Evolutionary conservation across 306 rosid species (phyloP).

Genomic region (Prunus mongolica): DNA sequence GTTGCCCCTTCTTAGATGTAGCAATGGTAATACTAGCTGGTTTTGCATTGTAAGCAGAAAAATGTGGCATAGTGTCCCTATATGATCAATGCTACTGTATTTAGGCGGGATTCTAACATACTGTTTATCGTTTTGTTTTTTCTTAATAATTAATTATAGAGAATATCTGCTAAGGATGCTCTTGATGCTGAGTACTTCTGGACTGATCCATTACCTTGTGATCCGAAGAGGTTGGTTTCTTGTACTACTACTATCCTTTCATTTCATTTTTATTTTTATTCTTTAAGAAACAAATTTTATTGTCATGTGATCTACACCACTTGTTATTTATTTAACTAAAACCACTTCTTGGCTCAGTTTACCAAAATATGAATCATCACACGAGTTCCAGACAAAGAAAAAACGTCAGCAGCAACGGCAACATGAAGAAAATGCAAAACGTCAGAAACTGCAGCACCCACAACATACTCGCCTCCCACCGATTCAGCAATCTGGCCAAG

Average conservation of each 20-base stretch:
- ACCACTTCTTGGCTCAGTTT: slow-evolving; percentile 24
- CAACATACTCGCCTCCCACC: slow-evolving; percentile 48
- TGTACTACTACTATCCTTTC: not conserved
- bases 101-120: not conserved
- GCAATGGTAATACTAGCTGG: not conserved
- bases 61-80: not conserved
- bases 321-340: not conserved
- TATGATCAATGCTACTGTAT: not conserved
- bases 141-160: slow-evolving; percentile 14
- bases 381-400: slow-evolving; percentile 53
- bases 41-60: not conserved
- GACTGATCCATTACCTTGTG: slow-evolving; percentile 52
- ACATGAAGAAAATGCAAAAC: slow-evolving; percentile 46
- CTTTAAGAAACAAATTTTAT: not conserved
- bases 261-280: not conserved
- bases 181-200: slow-evolving; percentile 55
- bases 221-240: slow-evolving; percentile 42
- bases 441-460: slow-evolving; percentile 50
- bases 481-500: slow-evolving; percentile 52
- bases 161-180: slow-evolving; percentile 53
- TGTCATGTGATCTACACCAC: not conserved
- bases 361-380: slow-evolving; percentile 48
- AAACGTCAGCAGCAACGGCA: slow-evolving; percentile 52
- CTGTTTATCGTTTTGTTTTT: not conserved
- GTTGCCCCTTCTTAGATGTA: not conserved